Base-by-base conservation (phyloP, 108 stramenopile genomes). In the Fragilaria crotonensis region DNA sequence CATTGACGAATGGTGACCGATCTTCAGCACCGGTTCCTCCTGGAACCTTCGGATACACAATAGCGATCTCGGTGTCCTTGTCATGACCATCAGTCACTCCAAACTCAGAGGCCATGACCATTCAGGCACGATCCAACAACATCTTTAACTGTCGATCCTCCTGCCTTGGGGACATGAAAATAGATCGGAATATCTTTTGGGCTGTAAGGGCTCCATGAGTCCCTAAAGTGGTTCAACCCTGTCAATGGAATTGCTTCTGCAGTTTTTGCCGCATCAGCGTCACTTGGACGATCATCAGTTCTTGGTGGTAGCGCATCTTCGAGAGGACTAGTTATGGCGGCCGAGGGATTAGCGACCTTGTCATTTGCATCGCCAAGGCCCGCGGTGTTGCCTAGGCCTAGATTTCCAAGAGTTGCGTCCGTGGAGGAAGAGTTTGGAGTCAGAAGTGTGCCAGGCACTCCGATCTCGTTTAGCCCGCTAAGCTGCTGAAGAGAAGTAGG, bases 81-180 rank as follows among this genome's bases (percentile, higher is more conserved):
- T 59, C 60, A 31, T 80, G 78, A 30, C 78, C 78, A 59, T 80
- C 78, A 0, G 72, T 76, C n/a, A 80, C 60, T 33, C 78, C 78
- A 41, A 73, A 75, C 62, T 80, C 78, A 0, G 78, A 72, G 4
- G 78, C 78, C 36, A 73, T 63, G 54, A 73, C 68, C 18, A 74
- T 64, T 11, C 78, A 75, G 75, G 21, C 78, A 80, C 9, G 63
- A 62, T 11, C 78, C 78, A 32, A 80, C 60, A 30, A 60, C 48
- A 55, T 80, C 78, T 53, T 80, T 80, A 57, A 80, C 68, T 20
- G 57, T 65, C 30, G 61, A 63, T 2, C 78, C 78, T 7, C 78
- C 78, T 0, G 78, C 72, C 33, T 80, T 80, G 17, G 78, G 78
- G 9, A 80, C 66, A 33, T 79, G 77, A 69, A 68, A 79, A 27